phyloP scores from a whole-genome alignment of 2,329 filamentous ascomycete genomes.

The Colletotrichum nymphaeae region DNA sequence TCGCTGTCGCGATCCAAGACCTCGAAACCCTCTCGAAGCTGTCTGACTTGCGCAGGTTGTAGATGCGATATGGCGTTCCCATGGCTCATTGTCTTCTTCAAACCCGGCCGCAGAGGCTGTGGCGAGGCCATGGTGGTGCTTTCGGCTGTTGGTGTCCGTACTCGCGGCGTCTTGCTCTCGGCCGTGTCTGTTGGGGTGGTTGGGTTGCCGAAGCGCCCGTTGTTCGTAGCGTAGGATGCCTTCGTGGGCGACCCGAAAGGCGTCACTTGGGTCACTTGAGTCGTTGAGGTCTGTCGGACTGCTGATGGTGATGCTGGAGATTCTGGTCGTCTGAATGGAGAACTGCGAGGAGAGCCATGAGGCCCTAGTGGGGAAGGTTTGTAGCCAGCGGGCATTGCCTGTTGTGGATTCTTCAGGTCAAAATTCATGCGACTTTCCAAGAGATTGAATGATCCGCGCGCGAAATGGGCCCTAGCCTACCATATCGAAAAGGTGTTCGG shows the following conservation, averaged over 20 bases:
- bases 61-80: slow-evolving; percentile 76
- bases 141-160: slow-evolving; percentile 38
- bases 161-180: slow-evolving; percentile 53
- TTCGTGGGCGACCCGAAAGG: slow-evolving; percentile 72
- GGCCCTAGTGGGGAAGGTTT: slow-evolving; percentile 76
- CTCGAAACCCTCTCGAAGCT: slow-evolving; percentile 92
- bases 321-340: slow-evolving; percentile 72
- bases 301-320: slow-evolving; percentile 74
- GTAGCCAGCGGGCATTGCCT: slow-evolving; percentile 69
- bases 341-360: slow-evolving; percentile 76
- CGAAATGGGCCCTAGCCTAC: slow-evolving; percentile 31
- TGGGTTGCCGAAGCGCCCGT: slow-evolving; percentile 52
- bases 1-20: slow-evolving; percentile 92
- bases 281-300: slow-evolving; percentile 63
- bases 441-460: slow-evolving; percentile 16
- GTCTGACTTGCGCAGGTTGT: slow-evolving; percentile 84
- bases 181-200: slow-evolving; percentile 51
- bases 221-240: slow-evolving; percentile 39
- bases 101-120: slow-evolving; percentile 45
- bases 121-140: slow-evolving; percentile 52
- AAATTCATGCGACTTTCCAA: slow-evolving; percentile 31
- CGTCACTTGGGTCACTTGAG: slow-evolving; percentile 49
- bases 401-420: slow-evolving; percentile 40
- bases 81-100: slow-evolving; percentile 51
- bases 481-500: slow-evolving; percentile 19